A percentile compares a stretch with the other conserved stretches of the same genome.
Evolutionary conservation across 2,329 filamentous ascomycete species (phyloP).

Genomic region (Didymellaceae sp.): DNA sequence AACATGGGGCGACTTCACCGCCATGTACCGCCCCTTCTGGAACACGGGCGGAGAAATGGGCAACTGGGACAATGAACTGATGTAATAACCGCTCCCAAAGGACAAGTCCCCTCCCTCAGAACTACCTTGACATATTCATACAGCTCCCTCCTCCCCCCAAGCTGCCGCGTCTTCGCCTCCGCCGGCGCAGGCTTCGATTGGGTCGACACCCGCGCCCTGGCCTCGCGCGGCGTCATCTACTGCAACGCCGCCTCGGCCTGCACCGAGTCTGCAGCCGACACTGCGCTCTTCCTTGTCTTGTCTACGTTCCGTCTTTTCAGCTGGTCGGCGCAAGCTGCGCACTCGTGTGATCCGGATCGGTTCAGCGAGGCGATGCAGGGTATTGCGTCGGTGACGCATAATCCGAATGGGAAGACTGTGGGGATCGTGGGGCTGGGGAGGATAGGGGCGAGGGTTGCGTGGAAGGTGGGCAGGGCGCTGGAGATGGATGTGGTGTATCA

Average conservation of each 20-base stretch:
- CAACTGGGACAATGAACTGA: conserved; percentile 66
- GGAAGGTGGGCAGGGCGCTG: conserved; percentile 64
- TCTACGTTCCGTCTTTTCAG: conserved; percentile 71
- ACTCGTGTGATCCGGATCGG: conserved; percentile 49
- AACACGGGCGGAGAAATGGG: conserved; percentile 71
- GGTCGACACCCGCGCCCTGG: conserved; percentile 67
- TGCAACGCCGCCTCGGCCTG: conserved; percentile 75
- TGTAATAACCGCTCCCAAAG: too few species aligned
- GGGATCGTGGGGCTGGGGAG: conserved; percentile 75
- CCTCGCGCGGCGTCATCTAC: conserved; percentile 69
- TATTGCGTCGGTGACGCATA: conserved; percentile 66
- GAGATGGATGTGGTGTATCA: conserved; percentile 72
- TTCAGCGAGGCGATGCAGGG: conserved; percentile 67
- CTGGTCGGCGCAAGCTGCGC: conserved; percentile 67
- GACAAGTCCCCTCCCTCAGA: too few species aligned
- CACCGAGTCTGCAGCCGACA: conserved; percentile 75
- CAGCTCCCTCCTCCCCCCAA: conserved; percentile 53
- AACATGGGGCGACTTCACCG: conserved; percentile 53
- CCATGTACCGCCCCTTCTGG: conserved; percentile 66
- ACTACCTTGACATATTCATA: conserved; percentile 3
- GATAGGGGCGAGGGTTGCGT: conserved; percentile 58
- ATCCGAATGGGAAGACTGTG: conserved; percentile 66
- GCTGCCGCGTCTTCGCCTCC: conserved; percentile 63
- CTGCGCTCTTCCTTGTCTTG: conserved; percentile 72
- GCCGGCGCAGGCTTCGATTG: conserved; percentile 70